These are phyloP conservation scores for Starmerella stigmatis DNA, from an alignment of 805 yeast species.

Conservation along the genomic window DNA sequence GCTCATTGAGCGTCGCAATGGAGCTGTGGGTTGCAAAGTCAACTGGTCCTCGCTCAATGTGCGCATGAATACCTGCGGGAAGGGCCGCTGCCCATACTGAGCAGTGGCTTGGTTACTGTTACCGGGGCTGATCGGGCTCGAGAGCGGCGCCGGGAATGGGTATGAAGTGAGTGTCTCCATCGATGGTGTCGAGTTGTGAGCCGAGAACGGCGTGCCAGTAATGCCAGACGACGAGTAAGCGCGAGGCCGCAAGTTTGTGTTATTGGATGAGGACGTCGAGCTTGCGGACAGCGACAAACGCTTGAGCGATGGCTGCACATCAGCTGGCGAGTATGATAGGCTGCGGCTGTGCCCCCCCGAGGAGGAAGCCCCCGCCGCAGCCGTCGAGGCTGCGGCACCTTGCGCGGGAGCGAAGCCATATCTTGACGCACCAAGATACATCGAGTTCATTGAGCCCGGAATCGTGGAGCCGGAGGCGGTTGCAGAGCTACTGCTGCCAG, in stretches of 20 bases:
- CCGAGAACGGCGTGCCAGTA: neutral
- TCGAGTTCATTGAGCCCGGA: neutral
- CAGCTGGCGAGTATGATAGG: slow-evolving; percentile 15
- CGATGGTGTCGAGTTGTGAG: neutral
- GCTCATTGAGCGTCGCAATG: slow-evolving; percentile 1
- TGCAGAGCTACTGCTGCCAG: neutral
- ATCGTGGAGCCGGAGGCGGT: neutral
- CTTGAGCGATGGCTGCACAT: slow-evolving; percentile 6
- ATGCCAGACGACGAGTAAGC: slow-evolving; percentile 14
- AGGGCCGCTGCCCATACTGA: slow-evolving; percentile 2
- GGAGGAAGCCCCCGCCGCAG: neutral
- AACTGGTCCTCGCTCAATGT: slow-evolving; percentile 2
- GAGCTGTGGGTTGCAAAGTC: neutral
- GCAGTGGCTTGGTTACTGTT: neutral
- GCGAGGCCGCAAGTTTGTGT: slow-evolving; percentile 13
- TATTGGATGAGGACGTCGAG: neutral
- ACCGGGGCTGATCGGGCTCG: slow-evolving; percentile 21
- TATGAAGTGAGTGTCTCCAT: neutral
- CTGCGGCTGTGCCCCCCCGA: slow-evolving; percentile 14
- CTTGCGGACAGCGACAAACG: slow-evolving; percentile 8
- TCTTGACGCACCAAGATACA: neutral
- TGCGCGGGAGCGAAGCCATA: neutral
- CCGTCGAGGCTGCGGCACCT: neutral
- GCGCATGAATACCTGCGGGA: slow-evolving; percentile 7
- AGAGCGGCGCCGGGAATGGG: slow-evolving; percentile 22